Base-by-base conservation (phyloP, 2,329 filamentous ascomycete genomes). In the Aspergillus sp. region DNA sequence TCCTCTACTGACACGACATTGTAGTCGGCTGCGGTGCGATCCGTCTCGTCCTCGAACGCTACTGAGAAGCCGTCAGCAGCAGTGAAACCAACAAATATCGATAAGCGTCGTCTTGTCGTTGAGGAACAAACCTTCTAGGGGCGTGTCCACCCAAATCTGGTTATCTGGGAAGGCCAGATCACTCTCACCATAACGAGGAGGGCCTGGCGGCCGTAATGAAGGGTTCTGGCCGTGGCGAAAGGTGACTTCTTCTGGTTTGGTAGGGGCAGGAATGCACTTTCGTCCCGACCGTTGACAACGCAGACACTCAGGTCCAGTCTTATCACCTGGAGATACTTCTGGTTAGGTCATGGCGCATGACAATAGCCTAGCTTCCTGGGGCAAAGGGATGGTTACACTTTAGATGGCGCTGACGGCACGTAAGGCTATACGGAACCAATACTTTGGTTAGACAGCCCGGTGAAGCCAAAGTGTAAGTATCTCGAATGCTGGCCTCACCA, bases 221-320 rank as follows among this genome's bases (percentile, higher is more conserved):
- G 67, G 67, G 35, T 70, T 70, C 47, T 70, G 67, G n/a, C 67
- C 67, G 56, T 70, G 67, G 40, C 67, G 67, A 55, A 70, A 70
- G 19, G 67, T 67, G 43, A 70, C 59, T 48, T 69, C 67, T 52
- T 70, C 67, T 24, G 65, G 64, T 56, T 65, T 69, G 19, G 55
- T 60, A 40, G 67, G 67, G 24, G 66, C 65, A 35, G 67, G 67
- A 33, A 70, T 57, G 50, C 67, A 70, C 58, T 69, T 62, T 42
- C 67, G 62, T 42, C 67, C 67, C 45, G 67, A 69, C 62, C 67
- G 60, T 54, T 67, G 67, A 48, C 67, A 70, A 53, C 67, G 67
- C 45, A 70, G 56, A 57, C 67, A 70, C 61, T 65, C 65, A 16
- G 56, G 52, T 46, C 62, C 67, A 24, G 67, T 63, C 58, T 68